Base-by-base conservation (phyloP, 495 filamentous ascomycete species). In the Podospora bellae-mahoneyi region DNA sequence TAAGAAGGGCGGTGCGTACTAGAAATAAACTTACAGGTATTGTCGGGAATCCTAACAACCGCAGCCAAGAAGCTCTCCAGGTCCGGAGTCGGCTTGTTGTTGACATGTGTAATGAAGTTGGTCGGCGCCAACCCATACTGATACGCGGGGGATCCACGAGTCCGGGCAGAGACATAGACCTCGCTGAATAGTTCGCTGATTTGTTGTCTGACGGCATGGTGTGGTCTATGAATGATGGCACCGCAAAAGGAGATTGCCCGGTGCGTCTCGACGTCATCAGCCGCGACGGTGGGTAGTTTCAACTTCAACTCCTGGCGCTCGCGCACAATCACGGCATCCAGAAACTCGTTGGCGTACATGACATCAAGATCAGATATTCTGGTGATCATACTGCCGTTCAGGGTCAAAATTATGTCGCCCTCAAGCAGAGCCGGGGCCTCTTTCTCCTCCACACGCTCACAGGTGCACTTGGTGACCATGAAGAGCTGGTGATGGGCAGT, bases 21-120 rank as follows among this genome's bases (percentile, higher is more conserved):
- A 48, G 56, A 64, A n/a, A 56, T 23, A 69, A 27, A 69, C 85
- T 78, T 77, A 88, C 86, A 99, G 3, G 92, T 95, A 77, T 98
- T 98, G 72, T 99, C 93, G 0, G 91, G 91, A 72, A 99, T 97
- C 76, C 90, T 90, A 65, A 89, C 84, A 16, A 93, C 91, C 73
- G 92, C 90, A 19, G 82, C 80, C 58, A 98, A 78, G 76, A 99
- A 99, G 20, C 82, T 76, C 69, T 90, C 87, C 4, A 99, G 82
- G 76, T 95, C 89, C 7, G 87, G 88, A 5, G 95, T 98, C 15
- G 89, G 84, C 53, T 90, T 84, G 65, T 92, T 92, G 76, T 99
- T 98, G 73, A 99, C 93, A 54, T 92, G 92, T 1, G 93, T 93
- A 74, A 99, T 90, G 83, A 99, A 99, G 78, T 97, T 99, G 10